Base-by-base conservation (phyloP, 225 moss, liverwort and hornwort genomes). In the Anthoceros angustus region DNA sequence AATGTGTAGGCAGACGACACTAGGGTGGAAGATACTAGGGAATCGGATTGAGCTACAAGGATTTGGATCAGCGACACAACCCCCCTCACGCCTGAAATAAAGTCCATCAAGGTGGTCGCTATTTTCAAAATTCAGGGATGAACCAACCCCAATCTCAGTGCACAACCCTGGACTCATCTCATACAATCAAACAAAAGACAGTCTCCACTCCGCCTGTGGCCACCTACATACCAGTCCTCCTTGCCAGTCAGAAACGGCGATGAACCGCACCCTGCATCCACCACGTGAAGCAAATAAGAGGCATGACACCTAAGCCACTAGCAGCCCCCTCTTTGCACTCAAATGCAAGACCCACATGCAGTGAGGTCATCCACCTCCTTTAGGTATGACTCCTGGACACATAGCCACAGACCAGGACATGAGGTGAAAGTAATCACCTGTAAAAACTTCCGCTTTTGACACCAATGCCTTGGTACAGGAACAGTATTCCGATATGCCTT, bases 231-330 rank as follows among this genome's bases (percentile, higher is more conserved):
- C 91, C 95, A 86, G 76, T 86, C 83, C 83, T 88, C 83, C 88
- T 82, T 98, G 86, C 80, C 80, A 86, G 80, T 89, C 88, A 98
- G 71, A 87, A 77, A 79, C 75, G 85, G 72, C 72, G 86, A 91
- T 83, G 91, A 84, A 82, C 92, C 85, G 88, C 91, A 86, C 85
- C 95, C 95, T 98, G 95, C 95, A 98, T 84, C 92, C 88, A 92
- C 95, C 95, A 98, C 83, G 81, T 98, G 79, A 91, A 98, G 85
- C 91, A 98, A 86, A 98, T 98, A 98, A 98, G 95, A 98, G 91
- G 95, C 88, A 86, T 75, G 68, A 81, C 74, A 78, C 78, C 78
- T 81, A 95, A 85, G 91, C 85, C 92, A 91, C 80, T 80, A 82
- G 80, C 77, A 80, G 86, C 83, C 80, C 85, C 80, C 81, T 84